Evolutionary conservation across 108 stramenopile genomes (phyloP).

Genomic region (Phaeodactylum tricornutum): DNA sequence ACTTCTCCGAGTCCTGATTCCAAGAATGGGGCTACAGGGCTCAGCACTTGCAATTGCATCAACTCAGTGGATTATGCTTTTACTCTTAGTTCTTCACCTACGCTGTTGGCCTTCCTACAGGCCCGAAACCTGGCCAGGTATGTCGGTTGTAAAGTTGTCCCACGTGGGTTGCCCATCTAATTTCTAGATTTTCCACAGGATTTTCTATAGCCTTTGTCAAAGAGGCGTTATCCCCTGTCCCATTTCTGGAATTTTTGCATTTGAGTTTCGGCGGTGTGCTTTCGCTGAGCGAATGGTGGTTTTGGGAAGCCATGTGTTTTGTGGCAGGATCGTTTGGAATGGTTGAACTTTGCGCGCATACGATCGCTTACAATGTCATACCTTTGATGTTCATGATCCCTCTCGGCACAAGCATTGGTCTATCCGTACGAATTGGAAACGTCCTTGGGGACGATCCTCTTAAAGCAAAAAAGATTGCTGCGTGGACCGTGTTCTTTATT

Average conservation of each 20-base stretch:
- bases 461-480: conserved; percentile 27
- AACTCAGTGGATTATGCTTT: conserved; percentile 25
- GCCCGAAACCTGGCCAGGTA: conserved; percentile 23
- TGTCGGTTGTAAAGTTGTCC: too few relatives aligned
- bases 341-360: conserved; percentile 25
- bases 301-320: conserved; percentile 38
- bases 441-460: conserved; percentile 16
- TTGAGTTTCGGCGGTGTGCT: conserved; percentile 40
- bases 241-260: conserved; percentile 18
- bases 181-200: too few relatives aligned
- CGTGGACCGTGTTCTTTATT: conserved; percentile 17
- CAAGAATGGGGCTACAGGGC: conserved; percentile 22
- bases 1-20: conserved; percentile 17
- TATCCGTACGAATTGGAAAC: conserved; percentile 47
- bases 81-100: conserved; percentile 15
- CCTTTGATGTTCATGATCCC: conserved; percentile 40
- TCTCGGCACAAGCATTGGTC: conserved; percentile 32
- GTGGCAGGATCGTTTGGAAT: conserved; percentile 34
- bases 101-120: conserved; percentile 10
- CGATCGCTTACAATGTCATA: conserved; percentile 38
- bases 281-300: conserved; percentile 46
- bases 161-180: too few relatives aligned
- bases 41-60: conserved; percentile 24
- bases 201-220: too few relatives aligned
- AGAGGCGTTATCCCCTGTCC: conserved; percentile 13